Base-by-base conservation (phyloP, 225 moss, liverwort and hornwort genomes). In the Pseudisothecium myosuroides region DNA sequence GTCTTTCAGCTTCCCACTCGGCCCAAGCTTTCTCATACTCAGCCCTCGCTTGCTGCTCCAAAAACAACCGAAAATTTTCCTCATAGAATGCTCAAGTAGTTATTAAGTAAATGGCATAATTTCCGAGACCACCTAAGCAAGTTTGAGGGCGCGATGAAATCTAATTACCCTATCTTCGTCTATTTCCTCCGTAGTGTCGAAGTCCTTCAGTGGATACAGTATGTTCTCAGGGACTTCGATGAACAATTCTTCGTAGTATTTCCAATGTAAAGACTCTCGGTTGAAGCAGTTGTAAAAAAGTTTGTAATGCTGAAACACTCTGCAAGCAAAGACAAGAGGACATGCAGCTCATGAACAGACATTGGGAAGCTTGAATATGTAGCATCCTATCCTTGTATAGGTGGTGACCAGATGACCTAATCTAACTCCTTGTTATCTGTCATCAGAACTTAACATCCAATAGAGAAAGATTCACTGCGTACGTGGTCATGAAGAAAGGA, bases 401-500 rank as follows among this genome's bases (percentile, higher is more conserved):
- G 12, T 54, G 21, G 54, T 56, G 26, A 85, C 32, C 32, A 74
- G 7, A 83, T 72, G 78, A 83, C 28, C 61, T 26, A 59, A 64
- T 86, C 9, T 61, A 83, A 58, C n/a, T 58, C 56, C 29, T 85
- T 86, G 54, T 43, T 52, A 21, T 29, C n/a, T 69, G 41, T 69
- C 68, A 18, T 69, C 19, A 54, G 22, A 69, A 26, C 37, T 59
- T 10, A 80, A 49, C 39, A 58, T n/a, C 32, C 66, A 50, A 76
- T 72, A 22, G 49, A 84, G 67, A 77, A 67, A 49, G 36, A 84
- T 39, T 50, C 37, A 26, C 80, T 41, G 82, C 88, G 4, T 82
- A 94, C 92, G 93, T 93, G 82, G 80, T 88, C 86, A 94, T 87
- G 84, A 91, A 94, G 87, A 87, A 94, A 31, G 94, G 94, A 71